Evolutionary conservation across 139 green algal species (phyloP).

Genomic region (Tetradesmus obliquus): DNA sequence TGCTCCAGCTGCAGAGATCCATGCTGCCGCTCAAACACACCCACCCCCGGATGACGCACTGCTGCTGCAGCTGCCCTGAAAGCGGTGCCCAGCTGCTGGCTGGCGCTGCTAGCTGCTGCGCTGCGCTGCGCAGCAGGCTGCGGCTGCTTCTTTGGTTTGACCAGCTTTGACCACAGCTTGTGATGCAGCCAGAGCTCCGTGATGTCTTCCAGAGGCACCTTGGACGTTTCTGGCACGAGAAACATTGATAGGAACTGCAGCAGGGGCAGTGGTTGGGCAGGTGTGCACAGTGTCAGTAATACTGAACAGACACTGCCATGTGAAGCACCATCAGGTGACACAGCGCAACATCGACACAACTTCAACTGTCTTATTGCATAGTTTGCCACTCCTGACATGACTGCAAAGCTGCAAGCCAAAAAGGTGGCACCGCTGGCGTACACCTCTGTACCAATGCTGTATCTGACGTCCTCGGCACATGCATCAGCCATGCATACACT

Average conservation of each 20-base stretch:
- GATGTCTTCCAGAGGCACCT: background rate
- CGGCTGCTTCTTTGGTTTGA: background rate
- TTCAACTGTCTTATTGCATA: too few species aligned
- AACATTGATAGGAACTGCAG: background rate
- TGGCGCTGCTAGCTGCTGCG: background rate
- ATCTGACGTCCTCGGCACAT: too few species aligned
- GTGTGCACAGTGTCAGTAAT: background rate
- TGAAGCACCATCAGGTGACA: too few species aligned
- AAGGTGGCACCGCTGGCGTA: too few species aligned
- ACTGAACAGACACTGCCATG: too few species aligned
- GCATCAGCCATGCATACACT: too few species aligned
- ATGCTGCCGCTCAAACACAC: background rate
- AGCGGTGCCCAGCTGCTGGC: background rate
- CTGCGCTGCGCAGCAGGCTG: background rate
- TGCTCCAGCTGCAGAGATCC: background rate
- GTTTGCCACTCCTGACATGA: too few species aligned
- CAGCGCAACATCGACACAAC: too few species aligned
- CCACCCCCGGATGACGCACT: background rate
- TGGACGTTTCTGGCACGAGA: background rate
- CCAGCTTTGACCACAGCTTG: background rate
- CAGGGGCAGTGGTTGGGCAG: background rate
- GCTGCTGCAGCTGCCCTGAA: background rate
- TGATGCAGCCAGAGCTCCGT: background rate
- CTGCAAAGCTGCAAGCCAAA: too few species aligned
- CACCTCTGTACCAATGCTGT: too few species aligned